phyloP scores from a whole-genome alignment of 2,329 filamentous ascomycete species.

The Dendryphion nanum region DNA sequence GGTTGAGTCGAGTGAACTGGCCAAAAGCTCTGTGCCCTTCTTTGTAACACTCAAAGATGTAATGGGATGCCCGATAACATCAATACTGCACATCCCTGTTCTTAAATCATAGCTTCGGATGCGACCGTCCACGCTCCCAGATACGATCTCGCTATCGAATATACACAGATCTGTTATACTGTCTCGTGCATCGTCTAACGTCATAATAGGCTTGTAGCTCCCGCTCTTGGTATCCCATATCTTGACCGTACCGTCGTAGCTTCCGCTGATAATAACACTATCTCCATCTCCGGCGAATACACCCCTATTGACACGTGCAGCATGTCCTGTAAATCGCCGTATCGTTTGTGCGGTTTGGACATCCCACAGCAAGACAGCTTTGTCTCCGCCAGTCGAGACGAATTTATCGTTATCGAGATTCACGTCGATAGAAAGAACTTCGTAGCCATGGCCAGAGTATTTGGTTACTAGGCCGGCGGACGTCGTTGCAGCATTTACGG shows the following conservation, averaged over 20 bases:
- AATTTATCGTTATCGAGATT: constrained; percentile 76
- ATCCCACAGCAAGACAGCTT: constrained; percentile 91
- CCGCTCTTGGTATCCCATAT: constrained; percentile 56
- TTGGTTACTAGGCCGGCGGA: constrained; percentile 68
- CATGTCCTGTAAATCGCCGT: constrained; percentile 72
- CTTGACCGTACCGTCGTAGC: constrained; percentile 72
- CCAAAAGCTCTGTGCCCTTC: constrained; percentile 72
- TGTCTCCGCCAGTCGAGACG: constrained; percentile 84
- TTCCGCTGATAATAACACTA: constrained; percentile 67
- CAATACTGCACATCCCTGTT: constrained; percentile 60
- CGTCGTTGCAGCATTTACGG: constrained; percentile 30
- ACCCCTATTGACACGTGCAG: constrained; percentile 73
- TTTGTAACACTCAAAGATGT: constrained; percentile 71
- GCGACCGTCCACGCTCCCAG: constrained; percentile 80
- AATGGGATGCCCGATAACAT: constrained; percentile 54
- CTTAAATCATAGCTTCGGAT: constrained; percentile 80
- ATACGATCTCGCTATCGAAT: constrained; percentile 56
- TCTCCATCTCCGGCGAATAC: constrained; percentile 76
- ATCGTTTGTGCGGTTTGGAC: constrained; percentile 76
- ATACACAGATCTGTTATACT: constrained; percentile 53
- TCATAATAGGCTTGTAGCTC: constrained; percentile 65
- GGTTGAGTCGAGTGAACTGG: constrained; percentile 72
- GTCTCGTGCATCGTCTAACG: constrained; percentile 71
- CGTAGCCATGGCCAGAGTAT: constrained; percentile 88
- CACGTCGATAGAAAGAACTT: constrained; percentile 79